Evolutionary conservation across 208 protist species (phyloP).

Genomic region (Trichomonas gallinae): DNA sequence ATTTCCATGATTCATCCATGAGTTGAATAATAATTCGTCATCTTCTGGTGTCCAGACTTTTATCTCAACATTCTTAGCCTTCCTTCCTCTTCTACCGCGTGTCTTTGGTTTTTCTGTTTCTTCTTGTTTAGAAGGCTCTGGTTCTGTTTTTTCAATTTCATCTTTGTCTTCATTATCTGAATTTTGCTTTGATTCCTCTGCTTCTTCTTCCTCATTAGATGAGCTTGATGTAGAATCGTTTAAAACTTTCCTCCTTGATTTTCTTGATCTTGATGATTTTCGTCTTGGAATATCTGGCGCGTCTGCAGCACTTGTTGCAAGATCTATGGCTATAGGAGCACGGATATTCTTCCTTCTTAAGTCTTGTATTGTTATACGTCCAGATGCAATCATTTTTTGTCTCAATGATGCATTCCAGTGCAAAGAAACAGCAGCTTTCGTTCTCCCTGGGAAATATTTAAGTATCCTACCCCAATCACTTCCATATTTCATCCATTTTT

Average conservation of each 20-base stretch:
- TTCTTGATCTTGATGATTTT: not conserved
- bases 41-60: not conserved
- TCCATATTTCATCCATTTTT: not conserved
- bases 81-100: not conserved
- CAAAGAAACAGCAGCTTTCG: not conserved
- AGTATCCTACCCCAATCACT: not conserved
- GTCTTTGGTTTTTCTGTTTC: not conserved
- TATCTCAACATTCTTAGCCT: not conserved
- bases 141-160: not conserved
- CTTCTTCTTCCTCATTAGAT: not conserved
- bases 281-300: not conserved
- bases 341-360: not conserved
- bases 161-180: not conserved
- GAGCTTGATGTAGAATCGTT: not conserved
- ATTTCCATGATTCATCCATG: not conserved
- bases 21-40: not conserved
- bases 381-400: not conserved
- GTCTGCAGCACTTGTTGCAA: not conserved
- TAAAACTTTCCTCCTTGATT: not conserved
- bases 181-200: not conserved
- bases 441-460: not conserved
- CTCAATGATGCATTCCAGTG: not conserved
- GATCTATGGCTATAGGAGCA: not conserved
- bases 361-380: not conserved
- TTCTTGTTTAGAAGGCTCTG: not conserved